A percentile compares a stretch with the other conserved stretches of the same genome.
Evolutionary conservation across 768 basidiomycete genomes (phyloP).

Genomic region (Lyophyllum atratum): DNA sequence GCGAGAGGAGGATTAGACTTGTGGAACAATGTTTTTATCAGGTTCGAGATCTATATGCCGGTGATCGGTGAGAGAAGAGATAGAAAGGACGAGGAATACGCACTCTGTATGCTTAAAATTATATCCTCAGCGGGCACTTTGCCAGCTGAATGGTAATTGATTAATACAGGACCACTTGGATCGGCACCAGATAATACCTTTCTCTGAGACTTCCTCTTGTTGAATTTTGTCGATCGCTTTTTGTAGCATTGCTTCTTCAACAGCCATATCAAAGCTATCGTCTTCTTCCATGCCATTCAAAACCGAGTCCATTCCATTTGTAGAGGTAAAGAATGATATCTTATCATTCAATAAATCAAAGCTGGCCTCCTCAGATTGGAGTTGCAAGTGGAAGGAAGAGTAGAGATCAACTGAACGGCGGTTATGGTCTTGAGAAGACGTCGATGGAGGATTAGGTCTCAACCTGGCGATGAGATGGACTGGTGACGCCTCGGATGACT

Average conservation of each 20-base stretch:
- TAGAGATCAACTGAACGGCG: constrained; percentile 48
- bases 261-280: constrained; percentile 38
- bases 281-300: constrained; percentile 38
- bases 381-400: constrained; percentile 48
- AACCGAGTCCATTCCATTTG: constrained; percentile 34
- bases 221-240: constrained; percentile 14
- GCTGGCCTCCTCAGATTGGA: constrained; percentile 44
- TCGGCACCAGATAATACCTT: neutral
- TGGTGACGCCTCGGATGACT: constrained; percentile 23
- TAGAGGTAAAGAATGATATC: constrained; percentile 44
- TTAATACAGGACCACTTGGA: neutral
- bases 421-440: constrained; percentile 27
- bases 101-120: neutral
- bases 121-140: neutral
- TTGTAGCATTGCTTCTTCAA: constrained; percentile 26
- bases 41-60: neutral
- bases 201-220: constrained; percentile 5
- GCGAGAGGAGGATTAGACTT: neutral
- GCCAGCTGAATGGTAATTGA: neutral
- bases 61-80: neutral
- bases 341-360: constrained; percentile 57
- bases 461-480: constrained; percentile 25
- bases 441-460: constrained; percentile 23
- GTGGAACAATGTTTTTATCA: neutral
- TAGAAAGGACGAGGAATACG: neutral